These are phyloP conservation scores for Gnomoniopsis smithogilvyi DNA, from an alignment of 2,329 filamentous ascomycete genomes.

Conservation along the genomic window DNA sequence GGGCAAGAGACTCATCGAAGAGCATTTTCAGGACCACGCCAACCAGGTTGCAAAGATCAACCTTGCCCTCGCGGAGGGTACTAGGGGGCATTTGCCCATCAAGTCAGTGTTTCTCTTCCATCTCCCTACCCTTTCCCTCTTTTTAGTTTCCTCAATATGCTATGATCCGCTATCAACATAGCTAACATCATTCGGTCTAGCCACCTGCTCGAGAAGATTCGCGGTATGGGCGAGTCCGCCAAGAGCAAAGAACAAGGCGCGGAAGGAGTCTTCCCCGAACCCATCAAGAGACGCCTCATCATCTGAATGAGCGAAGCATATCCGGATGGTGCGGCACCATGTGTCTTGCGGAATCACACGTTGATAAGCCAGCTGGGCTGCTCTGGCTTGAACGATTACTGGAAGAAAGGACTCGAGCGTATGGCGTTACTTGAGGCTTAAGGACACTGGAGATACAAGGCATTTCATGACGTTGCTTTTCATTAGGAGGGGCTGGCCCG, in stretches of 20 bases:
- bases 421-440: too few relatives aligned
- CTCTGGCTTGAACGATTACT: too few relatives aligned
- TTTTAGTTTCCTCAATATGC: conserved; percentile 7
- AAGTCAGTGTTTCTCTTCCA: conserved; percentile 47
- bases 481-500: too few relatives aligned
- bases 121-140: conserved; percentile 25
- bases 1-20: conserved; percentile 53
- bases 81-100: conserved; percentile 51
- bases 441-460: too few relatives aligned
- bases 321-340: too few relatives aligned
- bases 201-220: conserved; percentile 55
- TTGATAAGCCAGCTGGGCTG: too few relatives aligned
- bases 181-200: conserved; percentile 27
- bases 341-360: too few relatives aligned
- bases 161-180: too few relatives aligned
- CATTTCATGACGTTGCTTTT: too few relatives aligned
- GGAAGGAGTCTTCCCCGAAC: conserved; percentile 35
- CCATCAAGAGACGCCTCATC: conserved; percentile 44
- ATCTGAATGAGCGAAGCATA: conserved; percentile 23
- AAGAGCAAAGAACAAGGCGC: conserved; percentile 30
- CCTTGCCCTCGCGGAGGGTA: conserved; percentile 55
- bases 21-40: conserved; percentile 61
- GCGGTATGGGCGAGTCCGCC: conserved; percentile 39
- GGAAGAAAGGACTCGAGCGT: too few relatives aligned
- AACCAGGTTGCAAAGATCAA: conserved; percentile 47